phyloP scores from a whole-genome alignment of 129 eudicot species.

The Erigeron canadensis region DNA sequence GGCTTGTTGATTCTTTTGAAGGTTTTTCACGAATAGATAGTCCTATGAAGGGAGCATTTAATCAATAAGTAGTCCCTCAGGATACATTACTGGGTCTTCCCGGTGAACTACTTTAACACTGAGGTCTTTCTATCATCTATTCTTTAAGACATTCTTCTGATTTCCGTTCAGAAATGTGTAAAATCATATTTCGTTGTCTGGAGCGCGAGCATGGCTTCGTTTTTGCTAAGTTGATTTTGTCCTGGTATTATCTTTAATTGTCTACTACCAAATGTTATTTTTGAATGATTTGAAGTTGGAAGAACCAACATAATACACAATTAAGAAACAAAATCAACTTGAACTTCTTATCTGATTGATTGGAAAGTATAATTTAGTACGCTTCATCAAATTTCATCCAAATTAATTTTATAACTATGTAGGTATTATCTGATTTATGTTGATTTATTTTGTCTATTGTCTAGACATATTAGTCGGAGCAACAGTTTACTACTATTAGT shows the following conservation, averaged over 20 bases:
- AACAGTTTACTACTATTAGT: no score
- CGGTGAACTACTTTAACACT: slow-evolving; percentile 11
- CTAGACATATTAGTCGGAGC: no score
- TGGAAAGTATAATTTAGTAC: neutral
- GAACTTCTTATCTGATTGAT: neutral
- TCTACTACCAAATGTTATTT: neutral
- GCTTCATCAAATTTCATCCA: neutral
- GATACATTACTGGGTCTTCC: slow-evolving; percentile 6
- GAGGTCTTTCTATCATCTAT: slow-evolving; percentile 6
- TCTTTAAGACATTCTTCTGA: neutral
- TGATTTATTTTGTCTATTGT: no score
- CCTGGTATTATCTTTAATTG: neutral
- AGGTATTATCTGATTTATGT: no score
- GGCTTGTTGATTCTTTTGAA: neutral
- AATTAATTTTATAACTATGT: no score
- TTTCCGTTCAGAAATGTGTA: neutral
- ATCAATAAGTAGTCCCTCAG: slow-evolving; percentile 17
- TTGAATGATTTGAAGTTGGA: neutral
- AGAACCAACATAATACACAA: neutral
- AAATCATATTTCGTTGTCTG: neutral
- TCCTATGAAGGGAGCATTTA: slow-evolving; percentile 24
- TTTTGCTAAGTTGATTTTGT: neutral
- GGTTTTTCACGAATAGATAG: neutral
- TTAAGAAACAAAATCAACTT: neutral
- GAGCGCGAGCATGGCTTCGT: neutral